Evolutionary conservation across 1,284 basidiomycete genomes (phyloP).

Genomic region (Apiotrichum porosum): DNA sequence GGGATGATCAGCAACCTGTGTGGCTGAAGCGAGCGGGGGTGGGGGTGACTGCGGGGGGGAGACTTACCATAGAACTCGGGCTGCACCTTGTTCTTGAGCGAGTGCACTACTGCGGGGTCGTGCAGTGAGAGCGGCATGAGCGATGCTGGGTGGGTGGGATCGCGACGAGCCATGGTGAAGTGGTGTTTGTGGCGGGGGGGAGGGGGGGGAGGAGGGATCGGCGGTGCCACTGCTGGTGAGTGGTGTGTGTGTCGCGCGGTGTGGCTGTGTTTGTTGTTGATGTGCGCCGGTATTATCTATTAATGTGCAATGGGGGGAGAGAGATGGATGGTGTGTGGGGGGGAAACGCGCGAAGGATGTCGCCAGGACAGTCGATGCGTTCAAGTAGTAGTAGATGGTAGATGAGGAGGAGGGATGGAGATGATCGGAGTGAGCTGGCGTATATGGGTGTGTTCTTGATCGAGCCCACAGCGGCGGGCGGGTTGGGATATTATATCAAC

Average conservation of each 20-base stretch:
- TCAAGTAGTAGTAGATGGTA: too few species aligned
- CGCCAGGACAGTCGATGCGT: too few species aligned
- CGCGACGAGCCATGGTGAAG: slow-evolving; percentile 14
- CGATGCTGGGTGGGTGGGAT: slow-evolving; percentile 54
- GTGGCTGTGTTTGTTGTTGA: background rate
- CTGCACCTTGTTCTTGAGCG: slow-evolving; percentile 39
- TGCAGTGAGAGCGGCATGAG: slow-evolving; percentile 63
- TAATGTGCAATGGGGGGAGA: too few species aligned
- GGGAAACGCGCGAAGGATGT: too few species aligned
- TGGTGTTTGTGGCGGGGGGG: background rate
- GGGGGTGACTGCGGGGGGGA: slow-evolving; percentile 45
- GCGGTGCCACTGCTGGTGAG: background rate
- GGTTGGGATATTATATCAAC: too few species aligned
- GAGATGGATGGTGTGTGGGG: too few species aligned
- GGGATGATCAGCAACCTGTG: background rate
- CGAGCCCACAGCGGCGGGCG: too few species aligned
- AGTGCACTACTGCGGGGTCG: slow-evolving; percentile 58
- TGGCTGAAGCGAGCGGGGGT: background rate
- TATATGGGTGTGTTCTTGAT: too few species aligned
- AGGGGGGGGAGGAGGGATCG: background rate
- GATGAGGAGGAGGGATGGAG: too few species aligned
- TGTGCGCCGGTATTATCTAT: too few species aligned
- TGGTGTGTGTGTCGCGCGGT: background rate
- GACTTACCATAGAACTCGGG: slow-evolving; percentile 65
- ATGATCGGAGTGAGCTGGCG: too few species aligned